Base-by-base conservation (phyloP, 805 yeast genomes). In the Tetrapisispora phaffii region DNA sequence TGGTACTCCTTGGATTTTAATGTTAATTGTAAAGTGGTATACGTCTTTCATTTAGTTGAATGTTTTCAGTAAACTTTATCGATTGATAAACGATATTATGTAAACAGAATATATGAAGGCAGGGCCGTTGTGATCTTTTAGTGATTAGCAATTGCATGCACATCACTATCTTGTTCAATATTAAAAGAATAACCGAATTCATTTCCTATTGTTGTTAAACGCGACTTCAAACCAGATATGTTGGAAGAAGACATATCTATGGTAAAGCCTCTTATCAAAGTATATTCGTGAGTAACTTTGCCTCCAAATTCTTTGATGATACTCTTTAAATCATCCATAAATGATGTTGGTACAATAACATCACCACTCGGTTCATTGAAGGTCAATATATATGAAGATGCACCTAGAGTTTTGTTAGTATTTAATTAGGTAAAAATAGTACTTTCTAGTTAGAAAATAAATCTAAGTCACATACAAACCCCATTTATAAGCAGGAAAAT, bases 201-300 rank as follows among this genome's bases (percentile, higher is more conserved):
- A 3, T 45, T 40, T 26, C 56, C 59, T 13, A 53, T 33, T 5
- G 49, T 41, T 15, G 44, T 44, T 26, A 62, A 26, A 17, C 50
- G 46, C 2, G 41, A 39, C 9, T 60, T 44, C 12, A 60, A 45
- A 21, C 50, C 52, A 7, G 56, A 47, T 15, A 66, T 47, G 4
- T 46, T 54, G 12, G 53, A 52, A 7, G 26, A 26, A 12, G 74
- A 72, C 6, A 72, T 48, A 5, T 61, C 60, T 45, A 73, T 63
- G 7, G 75, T 63, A 55, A 74, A 74, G 1, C 80, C 80, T 45
- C 45, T 42, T 34, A 75, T 58, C 12, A 73, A 63, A 3, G 69
- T 65, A 57, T 72, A 75, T 47, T 74, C 77, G 50, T 72, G 74
- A 16, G 70, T 69, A 40, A 76, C 66, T 16, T 49, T 52, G 4